Conservation (phyloP, 2,329 filamentous ascomycete species). For the Talaromyces sp. region DNA sequence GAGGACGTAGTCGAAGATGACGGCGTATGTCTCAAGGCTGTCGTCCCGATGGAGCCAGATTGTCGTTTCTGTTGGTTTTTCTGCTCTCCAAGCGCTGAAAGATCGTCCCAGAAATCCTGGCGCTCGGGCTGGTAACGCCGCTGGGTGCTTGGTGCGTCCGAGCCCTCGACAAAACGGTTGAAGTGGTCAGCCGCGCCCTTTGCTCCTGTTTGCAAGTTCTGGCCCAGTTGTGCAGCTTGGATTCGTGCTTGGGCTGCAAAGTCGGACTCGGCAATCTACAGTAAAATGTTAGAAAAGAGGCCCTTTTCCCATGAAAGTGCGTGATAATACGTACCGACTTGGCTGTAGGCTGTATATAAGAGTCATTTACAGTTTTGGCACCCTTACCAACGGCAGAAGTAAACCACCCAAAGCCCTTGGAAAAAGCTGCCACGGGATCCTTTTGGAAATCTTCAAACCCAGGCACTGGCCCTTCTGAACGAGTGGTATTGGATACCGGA, state of each 20-base stretch:
- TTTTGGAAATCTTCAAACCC: constrained; percentile 83
- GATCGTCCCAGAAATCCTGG: constrained; percentile 89
- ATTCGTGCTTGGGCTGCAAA: constrained; percentile 66
- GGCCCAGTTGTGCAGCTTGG: constrained; percentile 50
- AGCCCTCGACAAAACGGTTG: constrained; percentile 81
- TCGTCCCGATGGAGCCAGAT: constrained; percentile 56
- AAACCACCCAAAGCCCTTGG: constrained; percentile 94
- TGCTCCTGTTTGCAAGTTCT: constrained; percentile 60
- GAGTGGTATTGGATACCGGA: constrained; percentile 40
- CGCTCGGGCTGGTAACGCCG: constrained; percentile 54
- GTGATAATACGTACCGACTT: constrained; percentile 59
- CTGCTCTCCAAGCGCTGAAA: constrained; percentile 51
- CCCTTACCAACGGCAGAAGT: constrained; percentile 80
- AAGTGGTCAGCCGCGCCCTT: constrained; percentile 73
- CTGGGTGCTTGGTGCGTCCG: constrained; percentile 39
- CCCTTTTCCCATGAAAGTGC: not conserved
- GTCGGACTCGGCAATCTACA: constrained; percentile 71
- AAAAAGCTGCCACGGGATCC: constrained; percentile 81
- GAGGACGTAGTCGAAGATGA: constrained; percentile 13
- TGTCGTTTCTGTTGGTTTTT: constrained; percentile 20
- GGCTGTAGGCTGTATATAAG: constrained; percentile 88
- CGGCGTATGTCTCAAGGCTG: constrained; percentile 53
- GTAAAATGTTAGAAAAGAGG: not conserved
- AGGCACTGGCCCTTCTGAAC: constrained; percentile 47
- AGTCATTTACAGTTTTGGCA: constrained; percentile 84